Base-by-base conservation (phyloP, 768 basidiomycete species). In the Lentinus brumalis region DNA sequence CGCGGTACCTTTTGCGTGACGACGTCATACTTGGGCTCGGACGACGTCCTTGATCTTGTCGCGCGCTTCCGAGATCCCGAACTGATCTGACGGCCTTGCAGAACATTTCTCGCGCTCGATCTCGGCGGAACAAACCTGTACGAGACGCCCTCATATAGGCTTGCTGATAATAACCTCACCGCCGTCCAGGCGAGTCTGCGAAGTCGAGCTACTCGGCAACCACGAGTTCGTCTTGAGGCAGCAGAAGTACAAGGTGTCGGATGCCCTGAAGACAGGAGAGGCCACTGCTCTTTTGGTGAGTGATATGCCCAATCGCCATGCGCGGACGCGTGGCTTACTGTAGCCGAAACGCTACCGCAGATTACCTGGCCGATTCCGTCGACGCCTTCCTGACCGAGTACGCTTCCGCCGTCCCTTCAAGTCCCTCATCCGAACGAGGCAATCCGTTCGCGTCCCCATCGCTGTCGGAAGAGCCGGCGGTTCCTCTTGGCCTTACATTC, bases 81-180 rank as follows among this genome's bases (percentile, higher is more conserved):
- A n/a, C n/a, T 46, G 35, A 31, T 52, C 21, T 59, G 5, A 29
- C 38, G 56, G 32, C 47, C 59, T 53, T 53, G 51, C 68, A 97
- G 95, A 47, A 96, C 94, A 6, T 99, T 97, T 76, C 85, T 98
- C 55, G 96, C 97, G 4, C 82, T 98, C 18, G 96, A 99, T 78
- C 84, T 99, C 18, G 97, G 97, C 42, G 97, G 97, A 57, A 99
- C 97, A 26, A 99, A 99, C 73, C 83, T 99, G 91, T 97, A 75
- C 72, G 91, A 79, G 4, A 42, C 1, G n/a, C 14, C 52, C 26
- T 30, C 31, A 26, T 40, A 53, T 35, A 26, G 11, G 38, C 15
- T 50, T 1, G 8, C 16, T 38, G n/a, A 35, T 21, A 39, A 53
- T 14, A 32, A 41, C 4, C 14, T 30, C 30, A 53, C 45, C 16